Percentiles rank a stretch among this genome's conserved stretches.
These are phyloP conservation scores for Phaseolus lunatus DNA, from an alignment of 306 rosid species.

Conservation along the genomic window DNA sequence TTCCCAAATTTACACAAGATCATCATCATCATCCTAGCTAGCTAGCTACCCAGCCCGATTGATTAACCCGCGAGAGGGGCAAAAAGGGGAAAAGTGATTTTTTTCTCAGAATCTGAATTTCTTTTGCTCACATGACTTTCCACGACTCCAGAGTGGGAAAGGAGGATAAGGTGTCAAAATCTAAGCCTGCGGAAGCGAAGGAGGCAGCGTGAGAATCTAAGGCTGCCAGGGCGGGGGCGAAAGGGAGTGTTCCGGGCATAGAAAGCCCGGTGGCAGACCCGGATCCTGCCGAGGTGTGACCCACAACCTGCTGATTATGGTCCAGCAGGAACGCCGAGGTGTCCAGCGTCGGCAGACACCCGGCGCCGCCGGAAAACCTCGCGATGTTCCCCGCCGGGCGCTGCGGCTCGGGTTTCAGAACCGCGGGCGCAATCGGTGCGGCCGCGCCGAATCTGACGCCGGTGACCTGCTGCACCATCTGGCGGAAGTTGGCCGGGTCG, in stretches of 20 bases:
- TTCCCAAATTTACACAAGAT: conserved; percentile 52
- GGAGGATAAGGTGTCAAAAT: conserved; percentile 69
- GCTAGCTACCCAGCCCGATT: conserved; percentile 15
- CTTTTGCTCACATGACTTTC: conserved; percentile 68
- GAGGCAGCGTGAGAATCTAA: conserved; percentile 18
- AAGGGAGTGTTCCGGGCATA: conserved; percentile 44
- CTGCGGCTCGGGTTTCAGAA: conserved; percentile 84
- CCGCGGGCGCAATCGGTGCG: conserved; percentile 50
- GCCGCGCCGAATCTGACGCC: conserved; percentile 62
- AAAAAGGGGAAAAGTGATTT: not conserved
- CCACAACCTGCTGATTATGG: conserved; percentile 52
- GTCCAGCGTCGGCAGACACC: conserved; percentile 84
- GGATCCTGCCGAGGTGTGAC: conserved; percentile 15
- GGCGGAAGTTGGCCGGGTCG: conserved; percentile 88
- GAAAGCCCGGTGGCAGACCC: conserved; percentile 39
- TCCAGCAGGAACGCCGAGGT: conserved; percentile 81
- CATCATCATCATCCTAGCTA: conserved; percentile 21
- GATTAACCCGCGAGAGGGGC: conserved; percentile 34
- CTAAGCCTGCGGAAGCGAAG: conserved; percentile 52
- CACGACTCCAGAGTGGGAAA: conserved; percentile 95
- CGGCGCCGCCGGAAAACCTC: conserved; percentile 37
- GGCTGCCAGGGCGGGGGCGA: conserved; percentile 32
- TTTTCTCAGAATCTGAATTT: not conserved
- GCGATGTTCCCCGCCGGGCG: conserved; percentile 39
- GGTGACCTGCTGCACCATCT: conserved; percentile 96